Conservation (phyloP, 2,329 filamentous ascomycete genomes). For the Aspergillus sp. region DNA sequence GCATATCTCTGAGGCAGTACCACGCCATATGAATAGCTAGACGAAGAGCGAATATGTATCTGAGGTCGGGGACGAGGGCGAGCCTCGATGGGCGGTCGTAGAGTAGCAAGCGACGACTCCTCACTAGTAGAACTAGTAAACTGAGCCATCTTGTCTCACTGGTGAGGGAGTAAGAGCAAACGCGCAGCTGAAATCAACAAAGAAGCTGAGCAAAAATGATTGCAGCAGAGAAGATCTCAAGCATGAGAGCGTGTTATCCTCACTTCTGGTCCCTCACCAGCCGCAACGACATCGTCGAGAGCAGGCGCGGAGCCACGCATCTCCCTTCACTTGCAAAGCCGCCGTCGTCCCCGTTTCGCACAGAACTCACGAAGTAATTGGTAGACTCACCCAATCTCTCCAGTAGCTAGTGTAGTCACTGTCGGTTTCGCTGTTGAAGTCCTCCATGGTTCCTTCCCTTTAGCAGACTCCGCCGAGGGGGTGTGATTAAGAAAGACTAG, state of each 20-base stretch:
- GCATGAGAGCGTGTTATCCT: background rate
- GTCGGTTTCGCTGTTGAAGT: slow-evolving; percentile 96
- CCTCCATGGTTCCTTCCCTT: slow-evolving; percentile 69
- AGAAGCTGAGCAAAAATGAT: background rate
- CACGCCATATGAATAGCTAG: slow-evolving; percentile 2
- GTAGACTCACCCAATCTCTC: slow-evolving; percentile 88
- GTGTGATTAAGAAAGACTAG: slow-evolving; percentile 14
- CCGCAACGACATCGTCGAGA: slow-evolving; percentile 14
- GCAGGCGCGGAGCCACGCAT: slow-evolving; percentile 2
- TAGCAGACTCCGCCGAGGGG: background rate
- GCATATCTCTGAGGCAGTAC: slow-evolving; percentile 6
- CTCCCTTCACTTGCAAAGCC: slow-evolving; percentile 13
- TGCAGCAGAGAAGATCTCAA: background rate
- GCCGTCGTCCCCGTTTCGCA: slow-evolving; percentile 11
- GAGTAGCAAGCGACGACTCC: background rate
- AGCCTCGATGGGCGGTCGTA: background rate
- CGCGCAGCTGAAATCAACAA: background rate
- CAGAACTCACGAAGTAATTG: slow-evolving; percentile 2
- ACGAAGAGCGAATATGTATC: background rate
- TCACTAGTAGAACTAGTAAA: background rate
- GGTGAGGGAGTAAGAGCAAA: background rate
- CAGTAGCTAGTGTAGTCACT: slow-evolving; percentile 99
- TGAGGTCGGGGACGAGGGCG: background rate
- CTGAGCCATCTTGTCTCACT: background rate
- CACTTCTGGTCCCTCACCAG: background rate